phyloP scores from a whole-genome alignment of 768 basidiomycete species.

The Holtermanniella nyarrowii region DNA sequence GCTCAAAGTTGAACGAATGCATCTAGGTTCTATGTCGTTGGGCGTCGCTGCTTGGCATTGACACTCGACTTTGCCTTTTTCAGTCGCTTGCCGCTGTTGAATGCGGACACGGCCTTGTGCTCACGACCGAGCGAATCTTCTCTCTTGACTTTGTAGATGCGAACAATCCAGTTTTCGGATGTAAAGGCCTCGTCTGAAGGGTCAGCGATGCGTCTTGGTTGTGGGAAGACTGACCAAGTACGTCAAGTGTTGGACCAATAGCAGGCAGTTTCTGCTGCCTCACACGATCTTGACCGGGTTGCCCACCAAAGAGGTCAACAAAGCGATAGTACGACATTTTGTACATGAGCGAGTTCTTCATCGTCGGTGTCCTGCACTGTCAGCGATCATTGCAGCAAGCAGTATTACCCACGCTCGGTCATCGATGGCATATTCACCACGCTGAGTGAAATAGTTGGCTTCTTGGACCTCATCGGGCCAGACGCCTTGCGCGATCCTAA shows the following conservation, averaged over 20 bases:
- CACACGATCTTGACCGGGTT: slow-evolving; percentile 69
- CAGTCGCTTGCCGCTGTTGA: slow-evolving; percentile 76
- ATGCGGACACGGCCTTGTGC: slow-evolving; percentile 74
- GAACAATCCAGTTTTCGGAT: slow-evolving; percentile 98
- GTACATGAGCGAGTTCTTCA: slow-evolving; percentile 97
- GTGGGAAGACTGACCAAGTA: slow-evolving; percentile 55
- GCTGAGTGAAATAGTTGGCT: slow-evolving; percentile 78
- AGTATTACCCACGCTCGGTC: slow-evolving; percentile 51
- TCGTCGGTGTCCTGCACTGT: slow-evolving; percentile 50
- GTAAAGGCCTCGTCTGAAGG: slow-evolving; percentile 88
- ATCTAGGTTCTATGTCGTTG: slow-evolving; percentile 3
- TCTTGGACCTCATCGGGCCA: slow-evolving; percentile 99
- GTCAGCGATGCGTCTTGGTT: neutral
- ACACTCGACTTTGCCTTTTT: slow-evolving; percentile 46
- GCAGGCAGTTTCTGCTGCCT: slow-evolving; percentile 73
- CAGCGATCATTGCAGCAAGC: neutral
- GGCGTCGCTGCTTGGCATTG: slow-evolving; percentile 15
- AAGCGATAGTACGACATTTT: slow-evolving; percentile 98
- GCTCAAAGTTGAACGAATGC: neutral
- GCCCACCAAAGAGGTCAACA: slow-evolving; percentile 71
- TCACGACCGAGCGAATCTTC: slow-evolving; percentile 86
- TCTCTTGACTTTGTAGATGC: slow-evolving; percentile 90
- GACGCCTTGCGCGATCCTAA: slow-evolving; percentile 64
- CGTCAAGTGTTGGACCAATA: slow-evolving; percentile 70
- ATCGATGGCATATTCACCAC: slow-evolving; percentile 90